Conservation (phyloP, 2,329 filamentous ascomycete species). For the Tolypocladium tropicale region DNA sequence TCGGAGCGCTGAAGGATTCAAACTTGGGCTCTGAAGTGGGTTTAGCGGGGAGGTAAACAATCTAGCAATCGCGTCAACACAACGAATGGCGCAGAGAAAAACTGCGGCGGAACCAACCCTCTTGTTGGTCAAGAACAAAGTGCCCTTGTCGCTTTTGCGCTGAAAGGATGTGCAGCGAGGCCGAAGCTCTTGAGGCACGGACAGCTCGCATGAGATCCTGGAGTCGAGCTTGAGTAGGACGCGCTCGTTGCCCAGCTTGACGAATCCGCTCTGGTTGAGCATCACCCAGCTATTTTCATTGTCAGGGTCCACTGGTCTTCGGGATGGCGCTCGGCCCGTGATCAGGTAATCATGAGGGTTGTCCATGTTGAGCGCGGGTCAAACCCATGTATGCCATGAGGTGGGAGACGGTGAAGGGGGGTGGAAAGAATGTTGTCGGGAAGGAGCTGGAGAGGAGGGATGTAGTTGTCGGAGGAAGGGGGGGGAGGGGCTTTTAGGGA, state of each 20-base stretch:
- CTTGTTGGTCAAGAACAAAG: constrained; percentile 75
- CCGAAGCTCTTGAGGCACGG: constrained; percentile 54
- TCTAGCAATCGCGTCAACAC: constrained; percentile 32
- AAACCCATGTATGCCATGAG: constrained; percentile 21
- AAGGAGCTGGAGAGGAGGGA: not conserved
- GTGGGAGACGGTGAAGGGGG: constrained; percentile 6
- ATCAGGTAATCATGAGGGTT: constrained; percentile 31
- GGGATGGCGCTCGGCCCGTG: constrained; percentile 21
- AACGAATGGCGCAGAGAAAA: not conserved
- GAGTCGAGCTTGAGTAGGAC: constrained; percentile 72
- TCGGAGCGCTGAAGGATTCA: constrained; percentile 81
- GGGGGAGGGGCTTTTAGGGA: not conserved
- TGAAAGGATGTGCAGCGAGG: constrained; percentile 54
- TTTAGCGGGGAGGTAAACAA: constrained; percentile 76
- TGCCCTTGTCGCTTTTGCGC: constrained; percentile 63
- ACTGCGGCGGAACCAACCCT: constrained; percentile 44
- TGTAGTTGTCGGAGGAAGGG: not conserved
- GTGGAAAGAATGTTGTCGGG: constrained; percentile 5
- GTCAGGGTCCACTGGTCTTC: constrained; percentile 37
- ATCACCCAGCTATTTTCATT: constrained; percentile 72
- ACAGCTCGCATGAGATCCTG: constrained; percentile 66
- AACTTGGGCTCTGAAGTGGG: constrained; percentile 51
- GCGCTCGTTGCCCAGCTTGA: constrained; percentile 75
- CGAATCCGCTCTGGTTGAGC: constrained; percentile 70
- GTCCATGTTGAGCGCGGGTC: constrained; percentile 25